Evolutionary conservation across 768 basidiomycete genomes (phyloP).

Genomic region (Lyophyllum semitale): DNA sequence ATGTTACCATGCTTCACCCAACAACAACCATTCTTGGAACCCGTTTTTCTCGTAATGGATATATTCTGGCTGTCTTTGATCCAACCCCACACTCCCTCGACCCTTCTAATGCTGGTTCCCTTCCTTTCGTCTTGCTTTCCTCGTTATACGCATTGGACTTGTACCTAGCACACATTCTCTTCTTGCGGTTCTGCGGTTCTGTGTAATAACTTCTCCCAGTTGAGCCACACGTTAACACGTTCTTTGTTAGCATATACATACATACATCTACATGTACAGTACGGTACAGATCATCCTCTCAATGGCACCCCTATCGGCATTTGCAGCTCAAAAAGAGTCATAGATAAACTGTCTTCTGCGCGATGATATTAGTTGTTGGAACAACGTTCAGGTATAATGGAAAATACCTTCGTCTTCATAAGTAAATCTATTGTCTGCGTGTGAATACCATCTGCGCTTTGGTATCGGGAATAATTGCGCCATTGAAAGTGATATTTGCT

Average conservation of each 20-base stretch:
- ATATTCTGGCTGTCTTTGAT: not conserved
- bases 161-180: conserved; percentile 18
- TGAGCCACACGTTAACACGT: conserved; percentile 1
- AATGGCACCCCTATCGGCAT: conserved; percentile 4
- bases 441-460: conserved; percentile 34
- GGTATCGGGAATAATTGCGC: conserved; percentile 32
- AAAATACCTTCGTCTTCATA: no score
- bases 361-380: not conserved
- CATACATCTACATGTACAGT: conserved; percentile 17
- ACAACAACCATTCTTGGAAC: not conserved
- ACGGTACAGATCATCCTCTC: conserved; percentile 9
- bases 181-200: not conserved
- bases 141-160: conserved; percentile 24
- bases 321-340: not conserved
- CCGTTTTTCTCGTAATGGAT: not conserved
- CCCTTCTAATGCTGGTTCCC: conserved; percentile 3
- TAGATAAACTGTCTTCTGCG: not conserved
- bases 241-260: conserved; percentile 15
- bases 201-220: conserved; percentile 5
- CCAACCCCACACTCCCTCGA: not conserved
- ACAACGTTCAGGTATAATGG: no score
- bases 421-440: conserved; percentile 14
- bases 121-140: conserved; percentile 6
- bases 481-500: conserved; percentile 33
- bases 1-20: not conserved